These are phyloP conservation scores for Saccharomyces hybrid DNA, from an alignment of 1,139 yeast species.

Conservation along the genomic window DNA sequence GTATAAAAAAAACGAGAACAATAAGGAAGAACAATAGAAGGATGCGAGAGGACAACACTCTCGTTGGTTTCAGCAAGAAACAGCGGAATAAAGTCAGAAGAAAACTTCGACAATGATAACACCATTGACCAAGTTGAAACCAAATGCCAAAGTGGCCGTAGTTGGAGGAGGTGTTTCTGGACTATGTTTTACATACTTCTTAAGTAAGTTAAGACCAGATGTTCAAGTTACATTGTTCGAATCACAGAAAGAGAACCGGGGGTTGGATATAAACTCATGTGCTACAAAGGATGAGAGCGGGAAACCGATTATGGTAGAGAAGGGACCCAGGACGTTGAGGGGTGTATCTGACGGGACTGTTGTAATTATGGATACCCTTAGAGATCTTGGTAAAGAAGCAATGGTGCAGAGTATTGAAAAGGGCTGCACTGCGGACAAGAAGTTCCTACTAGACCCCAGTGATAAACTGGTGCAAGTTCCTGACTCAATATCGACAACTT, in stretches of 20 bases:
- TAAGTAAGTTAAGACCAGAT: conserved; percentile 65
- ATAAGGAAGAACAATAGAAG: neutral
- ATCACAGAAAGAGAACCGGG: conserved; percentile 45
- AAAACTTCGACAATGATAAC: conserved; percentile 1
- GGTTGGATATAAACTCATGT: conserved; percentile 72
- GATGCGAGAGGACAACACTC: neutral
- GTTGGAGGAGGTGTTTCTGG: conserved; percentile 90
- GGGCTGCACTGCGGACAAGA: conserved; percentile 50
- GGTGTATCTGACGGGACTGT: conserved; percentile 64
- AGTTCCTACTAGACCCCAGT: conserved; percentile 44
- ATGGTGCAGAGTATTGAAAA: conserved; percentile 45
- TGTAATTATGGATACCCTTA: conserved; percentile 50
- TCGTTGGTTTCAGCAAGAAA: neutral
- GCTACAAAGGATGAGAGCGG: conserved; percentile 20
- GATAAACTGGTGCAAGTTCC: conserved; percentile 43
- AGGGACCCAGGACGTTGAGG: conserved; percentile 69
- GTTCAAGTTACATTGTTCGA: conserved; percentile 59
- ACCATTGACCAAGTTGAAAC: conserved; percentile 15
- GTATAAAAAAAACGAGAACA: neutral
- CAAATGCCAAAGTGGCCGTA: conserved; percentile 49
- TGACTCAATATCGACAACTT: conserved; percentile 35
- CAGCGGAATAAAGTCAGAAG: neutral
- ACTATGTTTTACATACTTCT: conserved; percentile 65
- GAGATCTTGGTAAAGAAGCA: conserved; percentile 37
- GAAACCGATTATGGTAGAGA: conserved; percentile 43